Conservation (phyloP, 108 stramenopile genomes). For the Cyclotella choctawhatcheeana region DNA sequence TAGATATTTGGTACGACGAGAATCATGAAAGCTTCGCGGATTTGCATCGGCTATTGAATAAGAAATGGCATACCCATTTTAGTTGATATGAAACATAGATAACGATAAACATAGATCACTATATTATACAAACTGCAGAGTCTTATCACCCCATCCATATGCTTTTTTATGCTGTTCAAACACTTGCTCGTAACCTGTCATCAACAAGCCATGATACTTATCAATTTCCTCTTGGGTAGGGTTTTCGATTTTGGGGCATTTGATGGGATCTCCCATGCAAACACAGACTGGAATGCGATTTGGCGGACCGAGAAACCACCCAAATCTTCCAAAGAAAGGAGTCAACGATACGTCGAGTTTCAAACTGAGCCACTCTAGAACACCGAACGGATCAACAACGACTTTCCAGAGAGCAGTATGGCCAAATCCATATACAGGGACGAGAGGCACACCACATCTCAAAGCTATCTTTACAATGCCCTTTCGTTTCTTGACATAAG, state of each 20-base stretch:
- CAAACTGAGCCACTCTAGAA: constrained; percentile 51
- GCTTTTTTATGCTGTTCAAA: constrained; percentile 71
- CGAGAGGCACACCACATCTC: constrained; percentile 58
- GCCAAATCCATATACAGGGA: constrained; percentile 76
- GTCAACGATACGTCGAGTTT: constrained; percentile 46
- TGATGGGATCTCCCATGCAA: constrained; percentile 66
- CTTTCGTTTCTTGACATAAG: constrained; percentile 61
- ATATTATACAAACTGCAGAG: constrained; percentile 39
- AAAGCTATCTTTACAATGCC: constrained; percentile 78
- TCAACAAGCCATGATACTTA: constrained; percentile 59
- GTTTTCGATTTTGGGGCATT: constrained; percentile 60
- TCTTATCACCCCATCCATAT: constrained; percentile 61
- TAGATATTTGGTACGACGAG: constrained; percentile 72
- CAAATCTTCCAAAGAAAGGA: constrained; percentile 69
- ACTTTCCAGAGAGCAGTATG: constrained; percentile 61
- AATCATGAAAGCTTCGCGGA: constrained; percentile 29
- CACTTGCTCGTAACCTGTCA: constrained; percentile 56
- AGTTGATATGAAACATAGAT: not conserved
- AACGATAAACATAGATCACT: too few relatives aligned
- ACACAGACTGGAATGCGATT: constrained; percentile 47
- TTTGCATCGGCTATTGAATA: constrained; percentile 30
- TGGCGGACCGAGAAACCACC: constrained; percentile 77
- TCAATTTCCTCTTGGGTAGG: constrained; percentile 69
- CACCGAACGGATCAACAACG: constrained; percentile 71
- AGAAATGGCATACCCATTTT: constrained; percentile 8